These are phyloP conservation scores for Suillus paluster DNA, from an alignment of 768 basidiomycete genomes.

Conservation along the genomic window DNA sequence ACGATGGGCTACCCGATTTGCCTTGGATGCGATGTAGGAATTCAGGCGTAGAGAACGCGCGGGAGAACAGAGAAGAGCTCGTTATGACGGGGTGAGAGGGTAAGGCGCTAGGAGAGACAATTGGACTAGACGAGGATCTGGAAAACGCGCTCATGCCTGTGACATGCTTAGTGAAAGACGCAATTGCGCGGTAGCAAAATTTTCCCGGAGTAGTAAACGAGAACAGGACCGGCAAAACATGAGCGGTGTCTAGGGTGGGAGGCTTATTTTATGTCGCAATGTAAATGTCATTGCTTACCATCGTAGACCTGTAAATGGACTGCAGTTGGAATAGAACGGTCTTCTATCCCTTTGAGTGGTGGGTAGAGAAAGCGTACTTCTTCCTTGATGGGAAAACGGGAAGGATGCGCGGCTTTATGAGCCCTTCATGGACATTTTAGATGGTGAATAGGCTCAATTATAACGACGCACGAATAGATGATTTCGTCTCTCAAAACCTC, in stretches of 20 bases:
- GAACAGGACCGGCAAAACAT: constrained; percentile 75
- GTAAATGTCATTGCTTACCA: constrained; percentile 45
- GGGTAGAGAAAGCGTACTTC: constrained; percentile 58
- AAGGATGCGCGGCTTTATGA: constrained; percentile 89
- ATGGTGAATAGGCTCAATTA: not conserved
- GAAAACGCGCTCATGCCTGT: constrained; percentile 48
- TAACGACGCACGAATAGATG: constrained; percentile 65
- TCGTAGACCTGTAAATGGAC: constrained; percentile 96
- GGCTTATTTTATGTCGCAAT: constrained; percentile 24
- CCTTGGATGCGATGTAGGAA: constrained; percentile 1
- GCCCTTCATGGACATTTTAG: constrained; percentile 53
- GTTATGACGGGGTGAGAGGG: not conserved
- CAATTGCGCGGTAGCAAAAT: constrained; percentile 79
- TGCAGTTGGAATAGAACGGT: constrained; percentile 61
- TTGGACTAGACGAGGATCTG: constrained; percentile 13
- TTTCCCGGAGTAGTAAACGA: constrained; percentile 79
- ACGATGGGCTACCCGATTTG: not conserved
- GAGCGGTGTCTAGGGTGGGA: constrained; percentile 59
- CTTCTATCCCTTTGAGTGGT: constrained; percentile 56
- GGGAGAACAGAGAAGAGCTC: constrained; percentile 11
- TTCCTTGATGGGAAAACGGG: constrained; percentile 57
- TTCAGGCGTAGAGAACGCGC: constrained; percentile 14
- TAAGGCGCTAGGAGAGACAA: constrained; percentile 11
- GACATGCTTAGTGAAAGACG: constrained; percentile 68
- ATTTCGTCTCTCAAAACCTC: constrained; percentile 94